Conservation (phyloP, 345 rosid species). For the Sonneratia caseolaris region DNA sequence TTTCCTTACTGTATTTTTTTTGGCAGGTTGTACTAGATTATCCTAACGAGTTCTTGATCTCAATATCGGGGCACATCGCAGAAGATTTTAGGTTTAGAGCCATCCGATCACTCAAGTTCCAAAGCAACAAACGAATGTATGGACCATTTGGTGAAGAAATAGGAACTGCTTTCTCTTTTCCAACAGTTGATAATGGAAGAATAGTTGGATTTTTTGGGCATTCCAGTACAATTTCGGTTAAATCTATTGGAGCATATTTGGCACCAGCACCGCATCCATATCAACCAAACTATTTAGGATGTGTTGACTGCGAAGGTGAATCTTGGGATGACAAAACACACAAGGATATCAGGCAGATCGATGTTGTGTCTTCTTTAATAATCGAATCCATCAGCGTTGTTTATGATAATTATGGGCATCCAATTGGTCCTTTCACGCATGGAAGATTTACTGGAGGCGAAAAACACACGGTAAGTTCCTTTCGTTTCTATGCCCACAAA, state of each 20-base stretch:
- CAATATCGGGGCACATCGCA: not conserved
- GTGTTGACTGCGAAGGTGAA: not conserved
- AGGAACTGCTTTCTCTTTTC: not conserved
- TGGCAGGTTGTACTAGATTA: not conserved
- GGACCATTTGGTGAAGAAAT: not conserved
- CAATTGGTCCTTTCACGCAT: conserved; percentile 2
- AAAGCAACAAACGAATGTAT: not conserved
- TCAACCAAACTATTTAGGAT: not conserved
- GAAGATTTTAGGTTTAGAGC: not conserved
- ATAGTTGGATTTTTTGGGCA: not conserved
- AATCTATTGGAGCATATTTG: conserved; percentile 1
- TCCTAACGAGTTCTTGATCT: conserved; percentile 5
- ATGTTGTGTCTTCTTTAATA: not conserved
- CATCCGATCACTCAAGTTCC: not conserved
- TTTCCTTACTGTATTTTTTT: no score
- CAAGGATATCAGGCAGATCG: conserved; percentile 5
- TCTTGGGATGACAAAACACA: conserved; percentile 9
- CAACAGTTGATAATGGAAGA: not conserved
- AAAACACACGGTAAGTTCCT: not conserved
- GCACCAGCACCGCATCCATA: conserved; percentile 5
- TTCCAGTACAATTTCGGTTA: not conserved
- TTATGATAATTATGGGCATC: conserved; percentile 5
- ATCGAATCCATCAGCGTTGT: conserved; percentile 4
- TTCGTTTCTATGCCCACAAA: not conserved
- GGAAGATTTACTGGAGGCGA: conserved; percentile 5